Base-by-base conservation (phyloP, 2,329 filamentous ascomycete genomes). In the Verticillium zaregamsianum region DNA sequence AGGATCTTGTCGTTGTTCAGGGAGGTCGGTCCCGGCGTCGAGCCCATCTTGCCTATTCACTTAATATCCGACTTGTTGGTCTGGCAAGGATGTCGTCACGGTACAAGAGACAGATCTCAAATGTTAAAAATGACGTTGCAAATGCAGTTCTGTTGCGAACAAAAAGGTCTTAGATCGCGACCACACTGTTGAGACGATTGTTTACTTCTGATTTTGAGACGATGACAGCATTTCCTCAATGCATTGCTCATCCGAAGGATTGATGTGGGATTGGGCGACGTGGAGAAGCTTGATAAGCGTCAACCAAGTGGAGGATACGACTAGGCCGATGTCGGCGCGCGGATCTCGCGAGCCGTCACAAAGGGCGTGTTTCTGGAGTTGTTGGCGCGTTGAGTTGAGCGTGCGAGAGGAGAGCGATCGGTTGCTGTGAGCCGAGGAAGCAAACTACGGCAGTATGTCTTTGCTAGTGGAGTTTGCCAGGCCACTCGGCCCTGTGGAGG, bases 1-100 rank as follows among this genome's bases (percentile, higher is more conserved):
- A 81, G 71, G 5, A 81, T 68, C 14, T 77, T 71, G 61, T 81
- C 79, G 39, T 71, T 68, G 63, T 67, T 69, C 54, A 79, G 66
- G 31, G 67, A 58, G 40, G 54, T 39, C 8, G 58, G 17, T 33
- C 45, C 45, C 12, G 11, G n/a, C 20, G 20, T 23, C 11, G 45
- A 25, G 3, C 45, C 20, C 45, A 52, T 52, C 45, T 12, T 52
- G 45, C n/a, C 20, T 8, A 5, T 14, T 9, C 14, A 52, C 45
- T 52, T 5, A 25, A 20, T 12, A 11, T 20, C 15, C 17, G 6
- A 7, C 15, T 6, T 2, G 37, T 40, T 17, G 14, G 14, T 40
- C 15, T 40, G 2, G 37, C n/a, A 8, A 17, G 14, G 15, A 17
- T 15, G 15, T 7, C 37, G 20, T 52, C 20, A 20, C 5, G 1